Base-by-base conservation (phyloP, 306 rosid genomes). In the Quercus bicolor region DNA sequence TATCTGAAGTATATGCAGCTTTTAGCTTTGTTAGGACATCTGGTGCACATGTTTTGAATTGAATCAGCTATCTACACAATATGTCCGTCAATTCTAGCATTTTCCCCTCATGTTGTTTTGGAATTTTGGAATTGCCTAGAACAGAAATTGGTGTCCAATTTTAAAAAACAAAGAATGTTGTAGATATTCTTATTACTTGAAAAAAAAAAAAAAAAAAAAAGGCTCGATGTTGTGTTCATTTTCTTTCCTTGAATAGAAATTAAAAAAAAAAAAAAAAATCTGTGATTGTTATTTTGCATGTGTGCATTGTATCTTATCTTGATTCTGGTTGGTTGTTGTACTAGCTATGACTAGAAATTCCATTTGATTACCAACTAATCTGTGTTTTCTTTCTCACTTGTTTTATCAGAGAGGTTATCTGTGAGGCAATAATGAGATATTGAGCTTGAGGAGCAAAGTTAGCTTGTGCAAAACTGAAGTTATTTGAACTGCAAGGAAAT, bases 331-430 rank as follows among this genome's bases (percentile, higher is more conserved):
- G 9, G 56, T 29, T 15, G 10, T 28, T 29, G 37, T 54, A 19
- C 60, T 73, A 74, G 23, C 48, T 31, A 56, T 56, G 40, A 37
- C 70, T 59, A 34, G 66, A 53, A 7, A 51, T 64, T 68, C 62
- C 64, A 75, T 75, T 68, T 20, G 76, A 72, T 64, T 86, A n/a
- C 24, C 43, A 56, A 43, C 81, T 78, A 73, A 70, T 53, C 72
- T 34, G 4, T 79, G 59, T 70, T 65, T 19, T 72, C 48, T 71
- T 80, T 74, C 43, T 37, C 66, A 40, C 65, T 64, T 56, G 6
- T 12, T 79, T 78, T 37, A 80, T 78, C 94, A 93, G 98, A 93
- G 84, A 87, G 98, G 83, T 78, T 93, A 78, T 93, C 98, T 0
- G 77, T 88, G 69, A 89, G 83, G 83, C 81, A 56, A 75, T 75